Evolutionary conservation across 805 yeast species (phyloP), one percentile per base, ranked within the genome.

Genomic region (Wickerhamomyces chambardii): DNA sequence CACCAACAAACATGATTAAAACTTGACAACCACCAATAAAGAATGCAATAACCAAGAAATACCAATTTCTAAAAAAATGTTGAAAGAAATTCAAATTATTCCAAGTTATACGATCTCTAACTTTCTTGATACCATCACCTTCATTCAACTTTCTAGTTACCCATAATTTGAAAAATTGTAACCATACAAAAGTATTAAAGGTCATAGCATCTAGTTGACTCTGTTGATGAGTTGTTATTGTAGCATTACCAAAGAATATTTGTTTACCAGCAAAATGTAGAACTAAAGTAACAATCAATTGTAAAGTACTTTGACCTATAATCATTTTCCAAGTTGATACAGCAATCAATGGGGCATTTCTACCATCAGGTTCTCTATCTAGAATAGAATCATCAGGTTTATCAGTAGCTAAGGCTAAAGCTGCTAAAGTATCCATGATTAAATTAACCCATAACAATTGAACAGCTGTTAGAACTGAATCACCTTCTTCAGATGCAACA

Each of bases 281-380:
- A 10, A 69, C 66, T 52, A 92, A 81, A 0, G 97, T 90, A 15
- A 92, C 73, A 17, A 70, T 54, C 42, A 92, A 69, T 65, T 92
- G 99, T 41, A 77, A 71, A 14, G 68, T 40, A 2, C 95, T 72
- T 62, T 92, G 97, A 3, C 95, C 92, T 33, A 89, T 41, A 46
- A 92, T 92, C 97, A 92, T 90, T 60, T 92, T 92, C 98, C 98
- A 92, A 89, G 92, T 92, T 9, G 95, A 82, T 3, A 79, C 78
- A 5, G 95, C 69, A 45, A 92, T 90, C 59, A 92, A 68, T 2
- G 94, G 84, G 14, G 75, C 71, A 17, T 65, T 62, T 51, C 96
- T 73, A 25, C 95, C 92, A 29, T 80, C 86, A 2, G 98, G 99
- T 51, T 74, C 78, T 36, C 85, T 69, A 42, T 82, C 75, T 52